A percentile compares a stretch with the other conserved stretches of the same genome.
phyloP scores from a whole-genome alignment of 2,329 filamentous ascomycete species.

The Emmonsiellopsis sp. region DNA sequence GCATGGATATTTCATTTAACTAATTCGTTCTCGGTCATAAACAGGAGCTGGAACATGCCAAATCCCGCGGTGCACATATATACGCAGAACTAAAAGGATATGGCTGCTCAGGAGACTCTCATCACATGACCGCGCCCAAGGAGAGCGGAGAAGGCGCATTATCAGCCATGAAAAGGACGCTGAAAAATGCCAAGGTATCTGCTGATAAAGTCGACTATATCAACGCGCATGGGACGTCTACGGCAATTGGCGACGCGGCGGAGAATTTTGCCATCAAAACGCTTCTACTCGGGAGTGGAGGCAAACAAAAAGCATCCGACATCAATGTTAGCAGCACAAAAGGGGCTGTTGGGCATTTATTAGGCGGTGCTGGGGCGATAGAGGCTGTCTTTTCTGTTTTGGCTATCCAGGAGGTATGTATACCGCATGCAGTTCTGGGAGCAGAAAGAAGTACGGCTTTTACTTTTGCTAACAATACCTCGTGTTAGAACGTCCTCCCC shows the following conservation, averaged over 20 bases:
- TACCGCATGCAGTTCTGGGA: not conserved
- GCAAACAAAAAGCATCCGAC: slow-evolving; percentile 49
- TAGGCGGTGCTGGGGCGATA: slow-evolving; percentile 83
- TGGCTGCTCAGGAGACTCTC: slow-evolving; percentile 78
- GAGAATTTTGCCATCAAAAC: slow-evolving; percentile 75
- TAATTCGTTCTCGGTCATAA: not conserved
- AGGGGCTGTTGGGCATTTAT: slow-evolving; percentile 79
- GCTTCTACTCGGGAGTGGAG: slow-evolving; percentile 65
- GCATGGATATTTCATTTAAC: not conserved
- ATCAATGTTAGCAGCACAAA: slow-evolving; percentile 91
- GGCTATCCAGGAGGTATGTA: slow-evolving; percentile 64
- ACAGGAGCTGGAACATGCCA: slow-evolving; percentile 79
- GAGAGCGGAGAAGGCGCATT: slow-evolving; percentile 74
- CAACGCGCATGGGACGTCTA: slow-evolving; percentile 92
- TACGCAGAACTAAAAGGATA: slow-evolving; percentile 88
- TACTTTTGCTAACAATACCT: not conserved
- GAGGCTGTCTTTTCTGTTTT: slow-evolving; percentile 81
- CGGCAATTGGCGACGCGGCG: slow-evolving; percentile 72
- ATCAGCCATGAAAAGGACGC: slow-evolving; percentile 73
- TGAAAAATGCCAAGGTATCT: slow-evolving; percentile 60
- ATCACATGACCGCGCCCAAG: slow-evolving; percentile 87
- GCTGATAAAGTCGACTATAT: slow-evolving; percentile 76
- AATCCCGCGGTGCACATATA: slow-evolving; percentile 64
- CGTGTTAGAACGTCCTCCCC: slow-evolving; percentile 60
- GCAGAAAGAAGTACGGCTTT: not conserved